phyloP scores from a whole-genome alignment of 331 rosid genomes.

The Stylosanthes scabra region DNA sequence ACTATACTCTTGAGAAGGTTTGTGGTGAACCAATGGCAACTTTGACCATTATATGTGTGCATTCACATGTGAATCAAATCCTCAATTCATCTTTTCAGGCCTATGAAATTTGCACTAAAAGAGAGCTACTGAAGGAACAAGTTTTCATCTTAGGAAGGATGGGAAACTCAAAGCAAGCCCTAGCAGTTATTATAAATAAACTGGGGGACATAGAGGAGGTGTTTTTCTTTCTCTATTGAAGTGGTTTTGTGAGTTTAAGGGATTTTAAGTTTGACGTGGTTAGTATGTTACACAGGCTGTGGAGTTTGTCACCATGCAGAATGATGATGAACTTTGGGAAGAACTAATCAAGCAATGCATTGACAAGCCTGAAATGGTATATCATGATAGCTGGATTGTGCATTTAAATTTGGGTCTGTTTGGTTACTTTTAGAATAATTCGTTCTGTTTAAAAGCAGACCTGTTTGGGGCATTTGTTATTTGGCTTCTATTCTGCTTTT shows the following conservation, averaged over 20 bases:
- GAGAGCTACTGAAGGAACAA: constrained; percentile 84
- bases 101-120: constrained; percentile 74
- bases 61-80: constrained; percentile 32
- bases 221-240: constrained; percentile 43
- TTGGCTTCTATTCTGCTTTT: background rate
- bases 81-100: constrained; percentile 68
- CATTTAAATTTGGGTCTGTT: constrained; percentile 19
- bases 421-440: constrained; percentile 1
- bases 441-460: background rate
- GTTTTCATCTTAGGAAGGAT: constrained; percentile 97
- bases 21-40: constrained; percentile 39
- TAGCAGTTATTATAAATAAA: constrained; percentile 78
- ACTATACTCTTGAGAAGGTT: constrained; percentile 97
- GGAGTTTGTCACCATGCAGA: constrained; percentile 93
- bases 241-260: constrained; percentile 30
- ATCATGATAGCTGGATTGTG: constrained; percentile 10
- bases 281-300: constrained; percentile 71
- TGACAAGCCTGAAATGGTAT: constrained; percentile 97
- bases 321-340: constrained; percentile 99
- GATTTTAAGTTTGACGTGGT: constrained; percentile 40
- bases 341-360: constrained; percentile 94
- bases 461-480: background rate
- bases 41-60: constrained; percentile 25
- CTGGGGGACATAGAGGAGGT: constrained; percentile 98
- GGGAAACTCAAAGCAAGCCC: constrained; percentile 95